A percentile compares a stretch with the other conserved stretches of the same genome.
Evolutionary conservation across 2,329 filamentous ascomycete genomes (phyloP).

Genomic region (Xylariaceae sp.): DNA sequence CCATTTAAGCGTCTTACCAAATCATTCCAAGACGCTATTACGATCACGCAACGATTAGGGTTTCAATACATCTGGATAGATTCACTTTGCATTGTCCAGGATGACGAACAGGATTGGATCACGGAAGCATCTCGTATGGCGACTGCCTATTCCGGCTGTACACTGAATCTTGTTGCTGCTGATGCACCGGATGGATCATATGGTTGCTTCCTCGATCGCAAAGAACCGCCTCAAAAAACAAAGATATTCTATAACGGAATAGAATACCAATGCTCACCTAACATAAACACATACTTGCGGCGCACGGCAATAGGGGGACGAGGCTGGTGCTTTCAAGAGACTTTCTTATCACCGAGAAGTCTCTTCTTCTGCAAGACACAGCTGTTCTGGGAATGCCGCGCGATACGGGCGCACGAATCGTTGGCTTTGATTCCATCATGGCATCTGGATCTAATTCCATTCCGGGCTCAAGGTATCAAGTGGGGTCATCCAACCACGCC

Average conservation of each 20-base stretch:
- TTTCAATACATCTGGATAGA: no score
- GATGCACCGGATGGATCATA: background rate
- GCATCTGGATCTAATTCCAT: background rate
- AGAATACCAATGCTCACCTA: background rate
- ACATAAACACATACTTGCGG: background rate
- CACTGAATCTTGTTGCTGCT: background rate
- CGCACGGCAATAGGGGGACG: background rate
- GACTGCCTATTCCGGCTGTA: background rate
- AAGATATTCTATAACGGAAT: background rate
- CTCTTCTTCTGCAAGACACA: background rate
- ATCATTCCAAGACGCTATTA: no score
- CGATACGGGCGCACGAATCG: background rate
- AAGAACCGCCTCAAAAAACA: background rate
- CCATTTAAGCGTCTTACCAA: no score
- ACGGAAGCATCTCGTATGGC: no score
- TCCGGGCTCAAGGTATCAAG: background rate
- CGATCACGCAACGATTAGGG: no score
- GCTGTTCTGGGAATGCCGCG: background rate
- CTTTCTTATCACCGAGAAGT: background rate
- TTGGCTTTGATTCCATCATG: background rate
- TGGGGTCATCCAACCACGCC: background rate
- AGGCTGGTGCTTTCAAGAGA: background rate
- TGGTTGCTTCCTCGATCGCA: background rate
- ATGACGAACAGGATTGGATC: no score
- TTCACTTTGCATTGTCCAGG: no score